These are phyloP conservation scores for Daldinia loculata DNA, from an alignment of 495 filamentous ascomycete species.

Conservation along the genomic window DNA sequence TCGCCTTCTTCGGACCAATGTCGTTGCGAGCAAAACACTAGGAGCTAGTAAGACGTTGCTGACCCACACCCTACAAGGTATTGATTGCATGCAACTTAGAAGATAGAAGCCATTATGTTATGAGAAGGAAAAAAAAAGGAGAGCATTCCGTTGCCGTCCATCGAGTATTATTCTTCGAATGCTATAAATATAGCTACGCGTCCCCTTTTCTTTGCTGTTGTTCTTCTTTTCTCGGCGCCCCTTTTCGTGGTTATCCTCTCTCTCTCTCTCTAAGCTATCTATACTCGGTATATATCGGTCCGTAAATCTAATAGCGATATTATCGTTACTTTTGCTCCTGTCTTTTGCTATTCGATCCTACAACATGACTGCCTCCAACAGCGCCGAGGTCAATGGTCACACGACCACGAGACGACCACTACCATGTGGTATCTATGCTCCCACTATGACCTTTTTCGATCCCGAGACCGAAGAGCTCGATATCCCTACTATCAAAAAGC, in stretches of 20 bases:
- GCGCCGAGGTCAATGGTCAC: slow-evolving; percentile 49
- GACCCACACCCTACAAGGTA: slow-evolving; percentile 41
- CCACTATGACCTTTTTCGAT: slow-evolving; percentile 92
- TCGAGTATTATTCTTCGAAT: slow-evolving; percentile 25
- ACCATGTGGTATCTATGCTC: slow-evolving; percentile 86
- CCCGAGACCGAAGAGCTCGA: slow-evolving; percentile 84
- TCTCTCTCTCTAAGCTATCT: slow-evolving; percentile 23
- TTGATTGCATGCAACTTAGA: slow-evolving; percentile 28
- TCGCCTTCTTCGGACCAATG: slow-evolving; percentile 50
- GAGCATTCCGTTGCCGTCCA: slow-evolving; percentile 13
- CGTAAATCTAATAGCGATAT: slow-evolving; percentile 21
- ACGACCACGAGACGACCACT: slow-evolving; percentile 66
- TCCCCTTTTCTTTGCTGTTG: slow-evolving; percentile 22
- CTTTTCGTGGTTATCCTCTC: slow-evolving; percentile 29
- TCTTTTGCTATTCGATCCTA: slow-evolving; percentile 6
- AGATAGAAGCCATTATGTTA: slow-evolving; percentile 50
- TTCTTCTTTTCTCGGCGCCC: slow-evolving; percentile 28
- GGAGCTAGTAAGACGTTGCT: slow-evolving; percentile 32
- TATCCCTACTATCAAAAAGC: slow-evolving; percentile 76
- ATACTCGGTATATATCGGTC: slow-evolving; percentile 33
- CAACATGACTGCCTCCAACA: slow-evolving; percentile 53
- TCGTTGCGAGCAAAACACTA: slow-evolving; percentile 47
- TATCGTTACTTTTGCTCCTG: slow-evolving; percentile 14
- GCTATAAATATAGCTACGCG: slow-evolving; percentile 37
- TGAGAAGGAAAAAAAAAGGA: slow-evolving; percentile 36